A percentile compares a stretch with the other conserved stretches of the same genome.
These are phyloP conservation scores for Tephrocybe rancida DNA, from an alignment of 768 basidiomycete genomes.

Conservation along the genomic window DNA sequence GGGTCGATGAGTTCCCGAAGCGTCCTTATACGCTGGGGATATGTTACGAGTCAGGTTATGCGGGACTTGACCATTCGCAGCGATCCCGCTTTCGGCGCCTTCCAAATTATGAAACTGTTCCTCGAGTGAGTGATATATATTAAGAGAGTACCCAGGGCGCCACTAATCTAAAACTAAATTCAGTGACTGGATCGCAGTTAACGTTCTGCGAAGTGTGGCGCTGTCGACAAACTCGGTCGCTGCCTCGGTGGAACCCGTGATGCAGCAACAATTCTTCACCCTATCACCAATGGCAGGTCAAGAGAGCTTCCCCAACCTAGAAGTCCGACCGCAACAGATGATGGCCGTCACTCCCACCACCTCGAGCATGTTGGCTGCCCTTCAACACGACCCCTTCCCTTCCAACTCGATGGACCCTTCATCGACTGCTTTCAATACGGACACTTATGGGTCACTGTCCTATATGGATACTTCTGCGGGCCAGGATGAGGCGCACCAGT, in stretches of 20 bases:
- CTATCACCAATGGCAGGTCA: conserved; percentile 90
- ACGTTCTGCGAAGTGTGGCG: conserved; percentile 84
- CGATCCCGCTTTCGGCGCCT: conserved; percentile 90
- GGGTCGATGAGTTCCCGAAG: conserved; percentile 85
- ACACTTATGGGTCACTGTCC: conserved; percentile 69
- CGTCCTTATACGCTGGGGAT: conserved; percentile 88
- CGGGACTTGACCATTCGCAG: conserved; percentile 90
- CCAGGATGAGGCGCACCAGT: conserved; percentile 68
- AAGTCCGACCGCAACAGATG: conserved; percentile 57
- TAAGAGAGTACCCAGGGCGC: conserved; percentile 10
- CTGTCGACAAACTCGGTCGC: conserved; percentile 91
- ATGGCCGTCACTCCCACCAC: conserved; percentile 87
- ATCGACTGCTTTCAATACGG: conserved; percentile 62
- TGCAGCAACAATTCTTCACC: conserved; percentile 88
- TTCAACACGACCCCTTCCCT: conserved; percentile 77
- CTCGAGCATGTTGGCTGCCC: conserved; percentile 87
- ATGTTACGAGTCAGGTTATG: conserved; percentile 93
- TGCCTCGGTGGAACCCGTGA: conserved; percentile 88
- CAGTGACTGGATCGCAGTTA: conserved; percentile 92
- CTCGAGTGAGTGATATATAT: conserved; percentile 64
- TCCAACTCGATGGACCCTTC: conserved; percentile 66
- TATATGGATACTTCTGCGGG: conserved; percentile 75
- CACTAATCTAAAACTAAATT: conserved; percentile 15
- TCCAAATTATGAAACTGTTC: conserved; percentile 90
- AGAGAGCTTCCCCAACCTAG: conserved; percentile 71